phyloP scores from a whole-genome alignment of 768 basidiomycete species.

The Lactarius akahatsu region DNA sequence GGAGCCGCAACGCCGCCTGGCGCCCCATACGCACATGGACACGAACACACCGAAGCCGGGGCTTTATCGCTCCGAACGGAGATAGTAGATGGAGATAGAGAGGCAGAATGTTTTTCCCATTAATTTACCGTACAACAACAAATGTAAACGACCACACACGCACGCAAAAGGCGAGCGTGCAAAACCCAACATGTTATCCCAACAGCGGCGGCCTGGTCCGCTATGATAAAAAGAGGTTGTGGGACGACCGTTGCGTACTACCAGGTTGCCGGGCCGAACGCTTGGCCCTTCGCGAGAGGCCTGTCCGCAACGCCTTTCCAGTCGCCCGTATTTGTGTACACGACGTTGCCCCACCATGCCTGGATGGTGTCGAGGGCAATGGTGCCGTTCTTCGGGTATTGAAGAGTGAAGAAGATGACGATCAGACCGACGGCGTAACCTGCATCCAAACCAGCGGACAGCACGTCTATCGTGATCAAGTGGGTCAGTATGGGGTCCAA shows the following conservation, averaged over 20 bases:
- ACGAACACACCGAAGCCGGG: neutral
- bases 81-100: neutral
- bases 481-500: slow-evolving; percentile 3
- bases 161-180: neutral
- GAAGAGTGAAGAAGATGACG: slow-evolving; percentile 59
- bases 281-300: slow-evolving; percentile 7
- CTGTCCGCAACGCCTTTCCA: slow-evolving; percentile 13
- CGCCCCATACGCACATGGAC: neutral
- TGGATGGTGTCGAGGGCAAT: slow-evolving; percentile 56
- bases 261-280: slow-evolving; percentile 29
- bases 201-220: too few relatives aligned
- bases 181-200: neutral
- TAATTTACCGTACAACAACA: slow-evolving; percentile 5
- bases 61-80: neutral
- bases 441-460: slow-evolving; percentile 72
- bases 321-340: slow-evolving; percentile 37
- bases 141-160: neutral
- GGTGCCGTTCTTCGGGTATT: slow-evolving; percentile 60
- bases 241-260: neutral
- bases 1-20: neutral
- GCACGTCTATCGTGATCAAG: slow-evolving; percentile 47
- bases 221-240: neutral
- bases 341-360: slow-evolving; percentile 71
- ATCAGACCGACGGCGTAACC: slow-evolving; percentile 61
- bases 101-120: neutral